Evolutionary conservation across 345 rosid species (phyloP).

Genomic region (Populus alba): DNA sequence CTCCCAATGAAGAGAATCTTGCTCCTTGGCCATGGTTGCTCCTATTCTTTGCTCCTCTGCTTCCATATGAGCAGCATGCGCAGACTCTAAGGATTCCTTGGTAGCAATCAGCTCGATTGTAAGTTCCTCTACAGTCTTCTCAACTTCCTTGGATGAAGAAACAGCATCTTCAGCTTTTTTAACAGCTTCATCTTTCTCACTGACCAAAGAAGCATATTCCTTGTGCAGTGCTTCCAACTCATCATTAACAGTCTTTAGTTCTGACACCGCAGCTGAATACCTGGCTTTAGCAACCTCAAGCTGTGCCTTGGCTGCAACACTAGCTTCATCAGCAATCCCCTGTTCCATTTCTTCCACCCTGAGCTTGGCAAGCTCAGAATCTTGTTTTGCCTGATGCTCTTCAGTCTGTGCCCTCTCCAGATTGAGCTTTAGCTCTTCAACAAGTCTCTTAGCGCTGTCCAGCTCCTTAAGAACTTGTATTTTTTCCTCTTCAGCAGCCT

Average conservation of each 20-base stretch:
- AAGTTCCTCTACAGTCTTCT: constrained; percentile 83
- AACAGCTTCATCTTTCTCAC: constrained; percentile 55
- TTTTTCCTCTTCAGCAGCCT: constrained; percentile 62
- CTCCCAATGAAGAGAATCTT: constrained; percentile 79
- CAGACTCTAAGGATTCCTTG: constrained; percentile 76
- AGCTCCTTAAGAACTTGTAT: constrained; percentile 58
- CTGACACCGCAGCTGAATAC: constrained; percentile 66
- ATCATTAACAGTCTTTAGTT: constrained; percentile 64
- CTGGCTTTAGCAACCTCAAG: constrained; percentile 90
- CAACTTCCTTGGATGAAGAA: constrained; percentile 71
- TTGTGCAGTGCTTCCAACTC: constrained; percentile 53
- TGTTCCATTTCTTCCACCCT: constrained; percentile 93
- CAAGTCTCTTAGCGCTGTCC: constrained; percentile 71
- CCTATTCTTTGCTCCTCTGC: constrained; percentile 90
- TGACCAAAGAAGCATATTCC: constrained; percentile 56
- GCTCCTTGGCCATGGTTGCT: constrained; percentile 77
- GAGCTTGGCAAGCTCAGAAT: constrained; percentile 81
- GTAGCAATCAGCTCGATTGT: constrained; percentile 80
- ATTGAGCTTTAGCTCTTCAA: constrained; percentile 79
- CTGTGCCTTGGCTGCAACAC: constrained; percentile 94
- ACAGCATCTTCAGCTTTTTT: constrained; percentile 73
- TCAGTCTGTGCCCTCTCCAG: constrained; percentile 89
- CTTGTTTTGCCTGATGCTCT: constrained; percentile 89
- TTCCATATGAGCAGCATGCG: constrained; percentile 89
- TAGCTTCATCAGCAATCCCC: constrained; percentile 81